These are phyloP conservation scores for Sclerotinia trifoliorum DNA, from an alignment of 2,329 filamentous ascomycete species.

Conservation along the genomic window DNA sequence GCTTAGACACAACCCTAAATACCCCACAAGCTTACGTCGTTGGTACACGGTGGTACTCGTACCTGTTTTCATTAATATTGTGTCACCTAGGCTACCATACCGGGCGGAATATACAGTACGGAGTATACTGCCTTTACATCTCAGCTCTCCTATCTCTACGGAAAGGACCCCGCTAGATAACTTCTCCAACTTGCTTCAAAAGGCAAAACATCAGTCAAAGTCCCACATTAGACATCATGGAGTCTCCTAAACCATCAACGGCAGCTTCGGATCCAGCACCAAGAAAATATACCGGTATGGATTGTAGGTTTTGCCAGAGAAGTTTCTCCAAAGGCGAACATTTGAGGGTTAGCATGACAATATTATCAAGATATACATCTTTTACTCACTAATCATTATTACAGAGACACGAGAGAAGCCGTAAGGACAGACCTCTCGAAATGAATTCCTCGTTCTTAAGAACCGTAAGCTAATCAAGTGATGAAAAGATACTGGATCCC, in stretches of 20 bases:
- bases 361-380: conserved; percentile 6
- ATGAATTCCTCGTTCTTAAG: conserved; percentile 28
- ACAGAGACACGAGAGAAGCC: conserved; percentile 19
- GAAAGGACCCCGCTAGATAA: neutral
- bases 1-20: neutral
- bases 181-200: neutral
- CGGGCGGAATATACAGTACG: neutral
- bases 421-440: conserved; percentile 2
- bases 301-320: conserved; percentile 44
- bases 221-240: neutral
- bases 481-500: conserved; percentile 28
- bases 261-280: neutral
- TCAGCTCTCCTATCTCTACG: neutral
- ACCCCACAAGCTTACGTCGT: neutral
- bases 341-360: conserved; percentile 38
- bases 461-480: conserved; percentile 5
- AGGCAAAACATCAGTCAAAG: neutral
- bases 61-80: neutral
- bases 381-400: neutral
- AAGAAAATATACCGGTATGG: conserved; percentile 28
- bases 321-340: conserved; percentile 46
- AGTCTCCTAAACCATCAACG: neutral
- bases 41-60: neutral
- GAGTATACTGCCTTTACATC: neutral
- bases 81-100: neutral